Conservation (phyloP, 257 asterid species). For the Solanum pinnatisectum region DNA sequence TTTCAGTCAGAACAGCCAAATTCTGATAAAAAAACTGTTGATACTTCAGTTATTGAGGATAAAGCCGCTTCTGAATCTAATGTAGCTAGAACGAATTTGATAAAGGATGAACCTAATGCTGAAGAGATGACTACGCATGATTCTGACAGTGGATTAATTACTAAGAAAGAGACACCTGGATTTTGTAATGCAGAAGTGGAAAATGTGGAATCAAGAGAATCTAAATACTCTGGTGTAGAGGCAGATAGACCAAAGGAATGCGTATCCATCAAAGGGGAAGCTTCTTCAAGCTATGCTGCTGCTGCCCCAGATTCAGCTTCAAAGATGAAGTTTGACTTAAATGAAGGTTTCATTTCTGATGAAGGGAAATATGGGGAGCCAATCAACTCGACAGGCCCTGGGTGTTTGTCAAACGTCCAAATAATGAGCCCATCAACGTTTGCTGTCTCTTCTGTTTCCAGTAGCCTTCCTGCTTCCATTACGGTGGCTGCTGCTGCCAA, state of each 20-base stretch:
- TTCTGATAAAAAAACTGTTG: not conserved
- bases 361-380: conserved; percentile 29
- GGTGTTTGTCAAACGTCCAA: conserved; percentile 16
- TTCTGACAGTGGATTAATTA: not conserved
- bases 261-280: not conserved
- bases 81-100: not conserved
- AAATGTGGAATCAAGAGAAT: conserved; percentile 10
- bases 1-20: not conserved
- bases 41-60: not conserved
- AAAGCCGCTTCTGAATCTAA: not conserved
- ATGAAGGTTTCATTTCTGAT: conserved; percentile 34
- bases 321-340: conserved; percentile 35
- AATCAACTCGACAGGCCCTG: conserved; percentile 1
- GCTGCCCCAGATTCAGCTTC: conserved; percentile 13
- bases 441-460: conserved; percentile 17
- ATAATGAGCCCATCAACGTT: conserved; percentile 24
- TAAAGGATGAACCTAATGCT: not conserved
- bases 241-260: conserved; percentile 6
- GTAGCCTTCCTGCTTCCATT: conserved; percentile 24
- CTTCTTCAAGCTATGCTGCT: not conserved
- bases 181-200: conserved; percentile 10
- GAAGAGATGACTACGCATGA: not conserved
- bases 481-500: conserved; percentile 38
- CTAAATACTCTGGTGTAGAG: conserved; percentile 4
- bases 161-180: conserved; percentile 6